Percentiles rank a stretch among this genome's conserved stretches.
Evolutionary conservation across 2,329 filamentous ascomycete species (phyloP).

Genomic region (Fusarium oxysporum): DNA sequence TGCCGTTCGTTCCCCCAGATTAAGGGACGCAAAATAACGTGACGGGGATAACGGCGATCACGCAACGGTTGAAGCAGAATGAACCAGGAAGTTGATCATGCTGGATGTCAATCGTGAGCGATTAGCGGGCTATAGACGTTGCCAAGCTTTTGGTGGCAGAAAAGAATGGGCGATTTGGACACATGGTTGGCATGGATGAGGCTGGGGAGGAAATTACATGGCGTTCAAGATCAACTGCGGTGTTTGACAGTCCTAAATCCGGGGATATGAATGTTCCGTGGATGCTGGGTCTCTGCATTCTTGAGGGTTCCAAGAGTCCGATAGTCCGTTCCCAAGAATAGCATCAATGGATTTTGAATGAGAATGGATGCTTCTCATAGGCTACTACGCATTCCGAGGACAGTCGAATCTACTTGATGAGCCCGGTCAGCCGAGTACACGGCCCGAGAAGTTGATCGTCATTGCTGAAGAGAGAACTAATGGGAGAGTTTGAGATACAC

Average conservation of each 20-base stretch:
- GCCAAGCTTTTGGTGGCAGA: slow-evolving; percentile 6
- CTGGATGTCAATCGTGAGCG: not conserved
- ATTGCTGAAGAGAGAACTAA: not conserved
- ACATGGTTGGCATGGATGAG: slow-evolving; percentile 26
- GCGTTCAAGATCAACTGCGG: not conserved
- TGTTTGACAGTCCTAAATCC: not conserved
- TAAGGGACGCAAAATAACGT: slow-evolving; percentile 10
- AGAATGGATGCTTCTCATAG: not conserved
- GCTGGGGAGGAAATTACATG: slow-evolving; percentile 10
- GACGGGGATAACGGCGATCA: slow-evolving; percentile 27
- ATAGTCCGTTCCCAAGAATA: not conserved
- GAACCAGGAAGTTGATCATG: slow-evolving; percentile 10
- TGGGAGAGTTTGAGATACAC: not conserved
- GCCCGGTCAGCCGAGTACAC: not conserved
- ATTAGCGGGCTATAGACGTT: slow-evolving; percentile 21
- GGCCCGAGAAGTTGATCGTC: not conserved
- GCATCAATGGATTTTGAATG: not conserved
- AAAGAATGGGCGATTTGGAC: not conserved
- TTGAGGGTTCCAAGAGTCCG: not conserved
- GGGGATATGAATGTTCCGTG: not conserved
- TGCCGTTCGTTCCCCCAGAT: slow-evolving; percentile 24
- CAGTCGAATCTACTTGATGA: not conserved
- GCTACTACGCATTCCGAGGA: fast-evolving
- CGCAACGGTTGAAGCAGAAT: slow-evolving; percentile 8
- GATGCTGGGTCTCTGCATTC: not conserved